Evolutionary conservation across 352 stramenopile species (phyloP), one percentile per base, ranked within the genome.

Genomic region (Globisporangium echinulatum): DNA sequence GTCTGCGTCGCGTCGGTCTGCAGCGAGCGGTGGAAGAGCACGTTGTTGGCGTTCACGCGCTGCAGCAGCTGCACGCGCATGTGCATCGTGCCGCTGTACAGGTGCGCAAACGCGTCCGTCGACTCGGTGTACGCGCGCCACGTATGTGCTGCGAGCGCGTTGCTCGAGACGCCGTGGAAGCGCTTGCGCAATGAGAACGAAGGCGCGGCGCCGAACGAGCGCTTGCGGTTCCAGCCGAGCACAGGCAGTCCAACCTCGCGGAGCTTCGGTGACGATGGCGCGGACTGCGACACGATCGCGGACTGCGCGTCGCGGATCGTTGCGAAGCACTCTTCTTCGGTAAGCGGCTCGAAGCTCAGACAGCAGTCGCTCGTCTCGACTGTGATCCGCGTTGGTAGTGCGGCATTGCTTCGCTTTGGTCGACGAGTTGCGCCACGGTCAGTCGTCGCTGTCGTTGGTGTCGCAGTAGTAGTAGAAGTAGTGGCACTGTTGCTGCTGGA

Each of bases 151-250:
- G 56, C 65, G 25, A 77, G 54, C 9, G 49, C 49, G 4, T 9
- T 50, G 8, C 67, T 68, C 8, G 53, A 60, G 13, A 65, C 64
- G 1, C 2, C 44, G 4, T 60, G 19, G 44, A 77, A 77, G 3
- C 46, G 43, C 49, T 77, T 77, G 3, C 66, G 51, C 7, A 77
- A 51, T 25, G 67, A 77, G 46, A 77, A 77, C 49, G 62, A 68
- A 6, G 63, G 46, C 9, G 42, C 49, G 1, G 57, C 49, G 13
- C 60, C 56, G 52, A 62, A 74, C 46, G 66, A 72, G 46, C 69
- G 67, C 54, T 68, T 72, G 53, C 70, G 70, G 39, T 63, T 70
- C 70, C 70, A 77, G 56, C 67, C 70, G 56, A 77, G 67, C 50
- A 77, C 57, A 0, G 59, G 40, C 0, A 50, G 46, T 0, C 64